Conservation (phyloP, 2,329 filamentous ascomycete genomes). For the Monilinia fructicola region DNA sequence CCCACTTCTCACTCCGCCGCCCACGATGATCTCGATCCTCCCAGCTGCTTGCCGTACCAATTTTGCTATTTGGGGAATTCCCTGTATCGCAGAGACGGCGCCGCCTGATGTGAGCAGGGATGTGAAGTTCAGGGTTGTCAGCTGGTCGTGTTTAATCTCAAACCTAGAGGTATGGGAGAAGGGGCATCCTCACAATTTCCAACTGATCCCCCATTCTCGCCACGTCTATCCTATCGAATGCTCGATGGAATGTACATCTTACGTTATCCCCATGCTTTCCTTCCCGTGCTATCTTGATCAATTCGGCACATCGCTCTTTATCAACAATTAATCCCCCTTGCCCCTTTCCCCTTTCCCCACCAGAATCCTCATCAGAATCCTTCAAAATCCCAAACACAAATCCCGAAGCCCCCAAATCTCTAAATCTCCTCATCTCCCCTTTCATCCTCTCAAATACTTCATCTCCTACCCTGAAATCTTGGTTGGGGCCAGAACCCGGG, state of each 20-base stretch:
- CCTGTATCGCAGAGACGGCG: constrained; percentile 27
- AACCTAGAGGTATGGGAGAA: background rate
- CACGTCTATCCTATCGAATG: constrained; percentile 47
- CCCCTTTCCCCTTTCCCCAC: background rate
- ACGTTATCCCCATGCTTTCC: constrained; percentile 39
- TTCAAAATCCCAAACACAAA: constrained; percentile 22
- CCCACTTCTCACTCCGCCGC: constrained; percentile 49
- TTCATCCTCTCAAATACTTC: constrained; percentile 43
- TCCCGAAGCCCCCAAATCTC: constrained; percentile 41
- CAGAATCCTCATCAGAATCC: background rate
- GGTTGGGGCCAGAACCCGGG: background rate
- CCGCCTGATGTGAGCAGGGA: constrained; percentile 52
- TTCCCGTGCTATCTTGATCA: constrained; percentile 41
- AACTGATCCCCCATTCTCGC: constrained; percentile 25
- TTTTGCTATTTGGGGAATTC: constrained; percentile 32
- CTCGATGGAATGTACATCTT: constrained; percentile 56
- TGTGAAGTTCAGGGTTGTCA: constrained; percentile 40
- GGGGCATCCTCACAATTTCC: constrained; percentile 39
- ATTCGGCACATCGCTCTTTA: constrained; percentile 42
- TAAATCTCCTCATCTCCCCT: constrained; percentile 42
- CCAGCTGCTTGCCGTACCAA: constrained; percentile 39
- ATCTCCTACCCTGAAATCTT: background rate
- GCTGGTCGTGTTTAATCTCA: background rate
- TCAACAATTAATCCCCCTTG: constrained; percentile 41
- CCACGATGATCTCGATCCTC: constrained; percentile 48